Base-by-base conservation (phyloP, 2,329 filamentous ascomycete genomes). In the Ophiostoma australiae region DNA sequence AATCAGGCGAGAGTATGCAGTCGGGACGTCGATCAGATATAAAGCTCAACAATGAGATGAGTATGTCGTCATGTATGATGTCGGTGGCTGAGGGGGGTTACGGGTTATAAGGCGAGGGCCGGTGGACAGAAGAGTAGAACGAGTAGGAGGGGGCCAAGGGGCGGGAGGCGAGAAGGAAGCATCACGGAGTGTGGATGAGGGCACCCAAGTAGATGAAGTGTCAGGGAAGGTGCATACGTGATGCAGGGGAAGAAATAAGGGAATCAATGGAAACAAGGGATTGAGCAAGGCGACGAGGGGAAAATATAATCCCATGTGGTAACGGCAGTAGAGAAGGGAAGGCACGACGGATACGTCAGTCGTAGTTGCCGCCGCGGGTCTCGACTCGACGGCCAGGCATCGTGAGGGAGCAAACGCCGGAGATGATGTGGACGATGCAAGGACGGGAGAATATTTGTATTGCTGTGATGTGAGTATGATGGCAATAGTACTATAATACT, bases 371-470 rank as follows among this genome's bases (percentile, higher is more conserved):
- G 61, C 33, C 61, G 61, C 52, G 52, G 58, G 61, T 37, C 17
- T 37, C 61, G 61, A 65, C 17, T 65, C 61, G 17, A 11, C 33
- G 31, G 33, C 61, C 61, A 65, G 61, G 20, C 61, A 65, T 65
- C 17, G 61, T n/a, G 61, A 65, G 61, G 33, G 61, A 65, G 33
- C 33, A 65, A 11, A 37, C 4, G 13, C 33, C 61, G 61, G 33
- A 35, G 61, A 37, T 37, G 61, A 20, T 23, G 52, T 11, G 11
- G 61, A 35, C 27, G 61, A 37, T 65, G 61, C 31, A 35, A n/a
- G 61, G 61, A 5, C 2, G 23, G 23, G 52, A 55, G 13, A 63
- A 35, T 15, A 48, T n/a, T 48, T 48, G 44, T 48, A n/a, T 48
- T 48, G 1, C 44, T 13, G 13, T 39, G 8, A 15, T 41, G 4